Percentiles rank a stretch among this genome's conserved stretches.
Evolutionary conservation across 2,329 filamentous ascomycete genomes (phyloP).

Genomic region (Ilyonectria destructans): DNA sequence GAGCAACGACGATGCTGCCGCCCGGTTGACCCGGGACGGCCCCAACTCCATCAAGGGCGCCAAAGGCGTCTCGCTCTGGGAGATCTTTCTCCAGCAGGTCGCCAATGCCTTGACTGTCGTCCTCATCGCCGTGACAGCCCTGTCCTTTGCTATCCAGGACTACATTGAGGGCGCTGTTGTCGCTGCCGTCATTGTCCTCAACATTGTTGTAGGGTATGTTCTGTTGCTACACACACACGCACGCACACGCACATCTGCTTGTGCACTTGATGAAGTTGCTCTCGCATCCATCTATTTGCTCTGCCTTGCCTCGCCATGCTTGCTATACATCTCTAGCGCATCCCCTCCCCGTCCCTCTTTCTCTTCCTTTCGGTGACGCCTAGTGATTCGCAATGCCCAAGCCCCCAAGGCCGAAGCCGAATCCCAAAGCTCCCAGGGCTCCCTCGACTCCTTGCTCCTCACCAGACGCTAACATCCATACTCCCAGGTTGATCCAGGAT

Average conservation of each 20-base stretch:
- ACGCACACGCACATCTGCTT: slow-evolving; percentile 9
- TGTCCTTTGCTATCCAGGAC: slow-evolving; percentile 77
- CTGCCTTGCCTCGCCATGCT: slow-evolving; percentile 36
- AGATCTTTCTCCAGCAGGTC: slow-evolving; percentile 83
- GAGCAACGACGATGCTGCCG: slow-evolving; percentile 73
- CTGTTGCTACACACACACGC: slow-evolving; percentile 28
- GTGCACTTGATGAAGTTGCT: slow-evolving; percentile 32
- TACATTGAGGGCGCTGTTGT: slow-evolving; percentile 77
- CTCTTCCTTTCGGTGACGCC: slow-evolving; percentile 49
- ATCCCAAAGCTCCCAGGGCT: slow-evolving; percentile 50
- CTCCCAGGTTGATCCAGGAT: slow-evolving; percentile 70
- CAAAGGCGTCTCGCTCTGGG: slow-evolving; percentile 81
- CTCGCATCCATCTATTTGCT: slow-evolving; percentile 33
- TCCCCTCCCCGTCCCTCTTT: slow-evolving; percentile 38
- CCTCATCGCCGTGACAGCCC: slow-evolving; percentile 82
- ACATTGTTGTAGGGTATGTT: slow-evolving; percentile 76
- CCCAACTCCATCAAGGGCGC: slow-evolving; percentile 81
- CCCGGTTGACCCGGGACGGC: slow-evolving; percentile 77
- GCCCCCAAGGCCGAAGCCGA: slow-evolving; percentile 48
- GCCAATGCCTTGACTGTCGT: slow-evolving; percentile 84
- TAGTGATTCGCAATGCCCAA: slow-evolving; percentile 46
- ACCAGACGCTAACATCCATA: slow-evolving; percentile 47
- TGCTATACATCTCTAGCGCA: slow-evolving; percentile 42
- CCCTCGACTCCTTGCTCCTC: slow-evolving; percentile 33
- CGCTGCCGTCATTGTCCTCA: slow-evolving; percentile 76